Conservation (phyloP, 805 yeast genomes). For the Candida stauntonica region DNA sequence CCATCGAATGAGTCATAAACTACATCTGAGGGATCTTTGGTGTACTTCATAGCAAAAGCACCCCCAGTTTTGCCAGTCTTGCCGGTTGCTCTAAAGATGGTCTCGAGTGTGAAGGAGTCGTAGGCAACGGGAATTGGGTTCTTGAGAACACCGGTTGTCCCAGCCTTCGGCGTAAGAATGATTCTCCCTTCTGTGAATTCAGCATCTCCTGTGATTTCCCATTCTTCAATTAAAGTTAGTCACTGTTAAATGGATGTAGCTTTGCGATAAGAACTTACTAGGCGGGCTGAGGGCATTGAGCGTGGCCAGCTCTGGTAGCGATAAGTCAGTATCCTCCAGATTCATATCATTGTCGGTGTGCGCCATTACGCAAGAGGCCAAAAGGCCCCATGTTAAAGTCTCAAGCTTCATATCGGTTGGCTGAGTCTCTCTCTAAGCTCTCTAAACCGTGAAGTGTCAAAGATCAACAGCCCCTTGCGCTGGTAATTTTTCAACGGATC, state of each 20-base stretch:
- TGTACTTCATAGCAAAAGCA: slow-evolving; percentile 46
- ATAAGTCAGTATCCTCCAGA: slow-evolving; percentile 27
- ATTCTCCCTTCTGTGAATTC: slow-evolving; percentile 49
- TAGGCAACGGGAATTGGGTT: slow-evolving; percentile 28
- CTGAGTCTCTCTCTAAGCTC: too few species aligned
- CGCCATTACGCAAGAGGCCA: slow-evolving; percentile 4
- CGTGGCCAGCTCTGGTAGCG: slow-evolving; percentile 37
- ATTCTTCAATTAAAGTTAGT: slow-evolving; percentile 26
- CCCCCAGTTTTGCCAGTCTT: slow-evolving; percentile 44
- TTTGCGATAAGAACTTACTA: slow-evolving; percentile 10
- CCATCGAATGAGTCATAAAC: slow-evolving; percentile 63
- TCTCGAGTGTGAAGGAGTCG: slow-evolving; percentile 52
- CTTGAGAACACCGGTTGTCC: slow-evolving; percentile 45
- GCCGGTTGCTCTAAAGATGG: slow-evolving; percentile 60
- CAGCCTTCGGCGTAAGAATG: slow-evolving; percentile 42
- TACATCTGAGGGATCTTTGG: slow-evolving; percentile 29
- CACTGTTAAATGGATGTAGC: too few species aligned
- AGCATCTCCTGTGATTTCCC: slow-evolving; percentile 38
- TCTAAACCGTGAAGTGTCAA: too few species aligned
- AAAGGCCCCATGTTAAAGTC: neutral
- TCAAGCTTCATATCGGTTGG: slow-evolving; percentile 4
- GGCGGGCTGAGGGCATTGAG: slow-evolving; percentile 24
- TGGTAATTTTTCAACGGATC: too few species aligned
- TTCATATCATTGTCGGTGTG: slow-evolving; percentile 24
- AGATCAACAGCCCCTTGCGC: too few species aligned